phyloP scores from a whole-genome alignment of 148 eudicot species.

The Camellia japonica region DNA sequence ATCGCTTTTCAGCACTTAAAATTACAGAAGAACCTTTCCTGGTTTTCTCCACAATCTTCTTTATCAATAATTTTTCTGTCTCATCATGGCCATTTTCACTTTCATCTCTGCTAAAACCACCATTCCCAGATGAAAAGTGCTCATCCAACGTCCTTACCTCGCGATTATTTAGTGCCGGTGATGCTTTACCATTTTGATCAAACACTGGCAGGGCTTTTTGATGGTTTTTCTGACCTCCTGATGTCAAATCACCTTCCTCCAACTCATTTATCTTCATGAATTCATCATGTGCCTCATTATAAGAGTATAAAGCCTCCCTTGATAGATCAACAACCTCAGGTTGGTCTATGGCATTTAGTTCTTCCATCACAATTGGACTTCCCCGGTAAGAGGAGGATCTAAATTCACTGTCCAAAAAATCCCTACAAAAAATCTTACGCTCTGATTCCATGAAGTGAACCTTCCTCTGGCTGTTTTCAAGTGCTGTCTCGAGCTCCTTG shows the following conservation, averaged over 20 bases:
- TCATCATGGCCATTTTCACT: conserved; percentile 36
- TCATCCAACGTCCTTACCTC: conserved; percentile 17
- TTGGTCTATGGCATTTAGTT: conserved; percentile 18
- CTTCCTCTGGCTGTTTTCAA: conserved; percentile 49
- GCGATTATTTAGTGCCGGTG: neutral
- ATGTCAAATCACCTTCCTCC: conserved; percentile 23
- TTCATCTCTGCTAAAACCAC: conserved; percentile 25
- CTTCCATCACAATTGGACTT: conserved; percentile 34
- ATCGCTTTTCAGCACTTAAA: conserved; percentile 64
- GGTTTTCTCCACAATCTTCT: conserved; percentile 83
- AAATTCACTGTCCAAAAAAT: conserved; percentile 30
- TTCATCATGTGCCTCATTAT: conserved; percentile 57
- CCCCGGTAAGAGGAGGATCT: conserved; percentile 34
- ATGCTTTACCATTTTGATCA: conserved; percentile 8
- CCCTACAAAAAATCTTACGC: conserved; percentile 32
- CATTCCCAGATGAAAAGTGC: conserved; percentile 18
- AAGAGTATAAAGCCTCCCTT: conserved; percentile 70
- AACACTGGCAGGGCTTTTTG: neutral
- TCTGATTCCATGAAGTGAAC: conserved; percentile 43
- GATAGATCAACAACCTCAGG: conserved; percentile 68
- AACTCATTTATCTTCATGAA: conserved; percentile 38
- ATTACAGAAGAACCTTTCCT: conserved; percentile 75
- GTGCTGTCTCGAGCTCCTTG: conserved; percentile 66
- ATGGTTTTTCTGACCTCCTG: neutral
- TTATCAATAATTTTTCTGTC: conserved; percentile 64